Conservation (phyloP, 2,329 filamentous ascomycete species). For the Harringtonia aguacate region DNA sequence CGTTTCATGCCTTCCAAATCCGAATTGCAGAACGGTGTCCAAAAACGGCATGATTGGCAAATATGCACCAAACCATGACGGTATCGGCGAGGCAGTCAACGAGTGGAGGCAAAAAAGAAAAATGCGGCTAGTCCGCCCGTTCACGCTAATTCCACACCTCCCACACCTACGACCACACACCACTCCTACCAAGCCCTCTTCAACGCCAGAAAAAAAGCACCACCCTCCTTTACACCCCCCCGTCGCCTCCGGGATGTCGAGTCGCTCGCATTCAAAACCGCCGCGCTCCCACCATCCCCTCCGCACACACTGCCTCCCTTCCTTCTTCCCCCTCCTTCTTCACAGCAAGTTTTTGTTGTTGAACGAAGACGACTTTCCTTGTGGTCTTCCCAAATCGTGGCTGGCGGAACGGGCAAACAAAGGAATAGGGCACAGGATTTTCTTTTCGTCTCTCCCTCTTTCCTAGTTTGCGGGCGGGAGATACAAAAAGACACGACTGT, state of each 20-base stretch:
- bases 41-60: not conserved
- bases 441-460: not conserved
- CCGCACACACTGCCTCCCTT: not conserved
- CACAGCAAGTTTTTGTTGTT: conserved; percentile 7
- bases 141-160: conserved; percentile 10
- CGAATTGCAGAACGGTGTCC: not conserved
- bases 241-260: conserved; percentile 1
- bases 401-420: conserved; percentile 4
- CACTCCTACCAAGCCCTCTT: conserved; percentile 1
- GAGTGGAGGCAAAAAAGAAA: not conserved
- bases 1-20: not conserved
- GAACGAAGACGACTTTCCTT: not conserved
- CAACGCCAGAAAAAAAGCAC: conserved; percentile 2
- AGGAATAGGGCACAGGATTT: conserved; percentile 2
- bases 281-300: conserved; percentile 5
- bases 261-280: conserved; percentile 10
- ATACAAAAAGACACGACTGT: too few species aligned
- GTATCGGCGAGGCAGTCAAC: not conserved
- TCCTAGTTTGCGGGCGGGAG: not conserved
- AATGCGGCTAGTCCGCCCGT: conserved; percentile 2
- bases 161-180: not conserved
- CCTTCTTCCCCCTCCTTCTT: not conserved
- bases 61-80: not conserved
- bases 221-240: not conserved
- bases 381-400: conserved; percentile 1